Percentiles rank a stretch among this genome's conserved stretches.
phyloP scores from a whole-genome alignment of 495 filamentous ascomycete species.

The Bryoglossum gracile region DNA sequence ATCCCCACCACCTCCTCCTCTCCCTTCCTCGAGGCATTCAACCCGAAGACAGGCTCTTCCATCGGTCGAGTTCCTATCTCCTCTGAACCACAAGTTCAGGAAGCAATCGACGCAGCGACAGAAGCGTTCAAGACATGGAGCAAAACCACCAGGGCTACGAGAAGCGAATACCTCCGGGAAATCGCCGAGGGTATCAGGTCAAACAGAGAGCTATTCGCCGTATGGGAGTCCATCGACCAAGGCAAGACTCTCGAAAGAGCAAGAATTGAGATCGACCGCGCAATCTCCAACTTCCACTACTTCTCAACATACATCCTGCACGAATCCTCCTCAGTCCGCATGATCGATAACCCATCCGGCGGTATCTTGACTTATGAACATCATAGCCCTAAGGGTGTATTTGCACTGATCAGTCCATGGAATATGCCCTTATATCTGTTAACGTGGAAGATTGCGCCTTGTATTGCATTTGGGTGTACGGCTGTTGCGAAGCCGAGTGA shows the following conservation, averaged over 20 bases:
- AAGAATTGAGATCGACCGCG: constrained; percentile 2
- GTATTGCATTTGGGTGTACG: constrained; percentile 4
- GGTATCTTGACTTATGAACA: constrained; percentile 5
- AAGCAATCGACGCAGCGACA: not conserved
- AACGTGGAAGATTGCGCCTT: constrained; percentile 51
- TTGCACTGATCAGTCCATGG: constrained; percentile 56
- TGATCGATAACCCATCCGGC: constrained; percentile 10
- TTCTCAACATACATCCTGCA: constrained; percentile 7
- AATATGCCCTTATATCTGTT: constrained; percentile 57
- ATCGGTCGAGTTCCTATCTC: not conserved
- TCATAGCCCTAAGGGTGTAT: constrained; percentile 37
- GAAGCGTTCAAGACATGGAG: constrained; percentile 3
- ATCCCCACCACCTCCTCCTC: not conserved
- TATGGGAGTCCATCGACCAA: constrained; percentile 7
- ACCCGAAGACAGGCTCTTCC: not conserved
- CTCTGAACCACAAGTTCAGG: not conserved
- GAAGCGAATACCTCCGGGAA: not conserved
- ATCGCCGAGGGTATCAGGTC: not conserved
- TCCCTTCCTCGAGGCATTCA: not conserved
- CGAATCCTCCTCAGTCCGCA: not conserved
- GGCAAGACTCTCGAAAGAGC: constrained; percentile 7
- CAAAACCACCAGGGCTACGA: not conserved
- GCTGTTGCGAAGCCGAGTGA: constrained; percentile 8
- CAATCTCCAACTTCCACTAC: constrained; percentile 6
- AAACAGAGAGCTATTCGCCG: constrained; percentile 4